phyloP scores from a whole-genome alignment of 495 filamentous ascomycete genomes.

The Mytilinidion resinicola region DNA sequence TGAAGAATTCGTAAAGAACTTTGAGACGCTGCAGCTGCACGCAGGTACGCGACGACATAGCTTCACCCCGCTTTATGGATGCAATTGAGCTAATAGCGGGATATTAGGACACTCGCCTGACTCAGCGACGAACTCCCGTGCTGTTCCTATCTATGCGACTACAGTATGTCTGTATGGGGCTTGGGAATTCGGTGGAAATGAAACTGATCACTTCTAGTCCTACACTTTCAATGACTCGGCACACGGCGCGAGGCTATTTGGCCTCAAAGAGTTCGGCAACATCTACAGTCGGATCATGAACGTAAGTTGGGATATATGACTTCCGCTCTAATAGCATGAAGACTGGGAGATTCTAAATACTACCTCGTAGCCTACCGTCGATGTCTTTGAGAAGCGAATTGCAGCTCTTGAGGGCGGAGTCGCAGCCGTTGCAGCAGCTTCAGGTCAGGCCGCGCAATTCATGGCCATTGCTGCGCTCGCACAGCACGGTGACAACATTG shows the following conservation, averaged over 20 bases:
- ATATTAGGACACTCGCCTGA: constrained; percentile 70
- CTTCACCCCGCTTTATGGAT: constrained; percentile 17
- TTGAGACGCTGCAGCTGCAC: constrained; percentile 96
- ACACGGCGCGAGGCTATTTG: constrained; percentile 91
- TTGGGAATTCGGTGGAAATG: background rate
- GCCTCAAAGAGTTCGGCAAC: constrained; percentile 96
- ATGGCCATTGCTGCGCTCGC: constrained; percentile 82
- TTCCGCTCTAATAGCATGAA: background rate
- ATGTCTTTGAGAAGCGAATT: constrained; percentile 96
- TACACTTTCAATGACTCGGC: constrained; percentile 95
- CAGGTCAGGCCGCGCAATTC: constrained; percentile 93
- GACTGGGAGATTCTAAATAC: background rate
- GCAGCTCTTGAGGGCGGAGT: constrained; percentile 93
- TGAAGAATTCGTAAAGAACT: constrained; percentile 40
- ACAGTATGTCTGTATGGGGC: constrained; percentile 50
- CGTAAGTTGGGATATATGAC: constrained; percentile 34
- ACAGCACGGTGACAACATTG: constrained; percentile 85
- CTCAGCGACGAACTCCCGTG: constrained; percentile 77
- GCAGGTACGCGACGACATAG: constrained; percentile 59
- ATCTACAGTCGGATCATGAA: constrained; percentile 99
- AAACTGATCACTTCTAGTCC: constrained; percentile 48
- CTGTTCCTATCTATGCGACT: constrained; percentile 94
- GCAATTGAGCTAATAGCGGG: constrained; percentile 9
- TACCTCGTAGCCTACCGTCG: constrained; percentile 70
- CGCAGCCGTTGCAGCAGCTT: constrained; percentile 81